Percentiles rank a stretch among this genome's conserved stretches.
Evolutionary conservation across 2,329 filamentous ascomycete species (phyloP).

Genomic region (Podosphaera fusca): DNA sequence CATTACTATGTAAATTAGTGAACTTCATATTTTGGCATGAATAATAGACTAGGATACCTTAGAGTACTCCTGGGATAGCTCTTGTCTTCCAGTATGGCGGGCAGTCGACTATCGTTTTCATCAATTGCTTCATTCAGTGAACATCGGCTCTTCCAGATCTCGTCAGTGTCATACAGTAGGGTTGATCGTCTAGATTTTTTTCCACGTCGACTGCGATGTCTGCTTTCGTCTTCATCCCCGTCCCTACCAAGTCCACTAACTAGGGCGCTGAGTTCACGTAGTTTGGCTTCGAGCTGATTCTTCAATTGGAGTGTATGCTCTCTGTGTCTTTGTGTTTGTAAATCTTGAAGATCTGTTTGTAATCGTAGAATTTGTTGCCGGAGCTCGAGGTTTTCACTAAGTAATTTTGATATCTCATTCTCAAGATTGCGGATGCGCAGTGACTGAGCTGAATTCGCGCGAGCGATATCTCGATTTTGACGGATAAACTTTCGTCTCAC

Average conservation of each 20-base stretch:
- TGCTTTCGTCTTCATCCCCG: constrained; percentile 25
- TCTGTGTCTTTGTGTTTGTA: constrained; percentile 32
- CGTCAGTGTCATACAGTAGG: constrained; percentile 24
- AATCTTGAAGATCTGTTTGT: constrained; percentile 41
- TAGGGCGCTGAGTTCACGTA: constrained; percentile 44
- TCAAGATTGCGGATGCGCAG: constrained; percentile 56
- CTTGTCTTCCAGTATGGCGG: constrained; percentile 49
- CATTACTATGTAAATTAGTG: constrained; percentile 9
- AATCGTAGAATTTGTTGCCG: constrained; percentile 47
- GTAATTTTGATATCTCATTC: constrained; percentile 47
- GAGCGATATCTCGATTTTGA: constrained; percentile 66
- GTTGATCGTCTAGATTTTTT: constrained; percentile 14
- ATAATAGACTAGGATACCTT: constrained; percentile 26
- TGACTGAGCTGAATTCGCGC: constrained; percentile 55
- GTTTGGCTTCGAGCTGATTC: constrained; percentile 45
- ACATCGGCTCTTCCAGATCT: constrained; percentile 26
- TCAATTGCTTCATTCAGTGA: constrained; percentile 16
- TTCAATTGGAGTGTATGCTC: constrained; percentile 49
- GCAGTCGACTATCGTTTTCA: constrained; percentile 23
- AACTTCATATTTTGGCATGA: background rate
- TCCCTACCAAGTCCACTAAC: constrained; percentile 41
- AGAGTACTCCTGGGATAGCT: constrained; percentile 42
- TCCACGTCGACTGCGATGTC: constrained; percentile 20
- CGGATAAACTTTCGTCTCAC: constrained; percentile 60
- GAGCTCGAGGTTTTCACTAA: constrained; percentile 59